Base-by-base conservation (phyloP, 345 rosid genomes). In the Brassica nigra region DNA sequence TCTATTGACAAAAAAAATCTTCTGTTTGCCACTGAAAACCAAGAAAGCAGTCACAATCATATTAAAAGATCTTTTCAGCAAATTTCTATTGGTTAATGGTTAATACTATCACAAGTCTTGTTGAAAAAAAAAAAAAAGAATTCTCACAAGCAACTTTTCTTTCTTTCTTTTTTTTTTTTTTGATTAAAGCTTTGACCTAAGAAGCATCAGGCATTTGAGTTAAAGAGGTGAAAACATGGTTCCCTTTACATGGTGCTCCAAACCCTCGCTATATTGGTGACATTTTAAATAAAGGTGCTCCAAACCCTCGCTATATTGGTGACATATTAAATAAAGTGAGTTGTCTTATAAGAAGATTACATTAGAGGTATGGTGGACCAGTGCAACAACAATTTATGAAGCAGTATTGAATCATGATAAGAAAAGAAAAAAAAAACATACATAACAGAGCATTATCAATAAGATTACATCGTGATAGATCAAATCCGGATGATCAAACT, bases 1-100 rank as follows among this genome's bases (percentile, higher is more conserved):
- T 23, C 27, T 23, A 23, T 23, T 1, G 27, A 23, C 27, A 23
- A 23, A 10, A 23, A 10, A 10, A 44, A 7, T 16, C 62, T 59
- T 29, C 5, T 68, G 27, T 30, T 23, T 23, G 54, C 29, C 29
- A 8, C 9, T 61, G 69, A 77, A 62, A 42, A 47, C 70, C 47
- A 47, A 31, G 52, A n/a, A 52, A 33, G 12, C 63, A 76, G 47
- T 76, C 79, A 29, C 52, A 69, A 18, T 77, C 75, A 2, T 28
- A 77, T 5, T 33, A 5, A n/a, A 33, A 15, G 2, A 70, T 77
- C 1, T 68, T 62, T 20, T 44, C 5, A 8, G 10, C 30, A 11
- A 18, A 7, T 23, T 66, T 47, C 28, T 66, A 52, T 64, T 66
- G 54, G 81, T 61, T 34, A 64, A 68, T 69, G 27, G 27, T 23